A percentile compares a stretch with the other conserved stretches of the same genome.
Evolutionary conservation across 306 rosid genomes (phyloP).

Genomic region (Casuarina equisetifolia): DNA sequence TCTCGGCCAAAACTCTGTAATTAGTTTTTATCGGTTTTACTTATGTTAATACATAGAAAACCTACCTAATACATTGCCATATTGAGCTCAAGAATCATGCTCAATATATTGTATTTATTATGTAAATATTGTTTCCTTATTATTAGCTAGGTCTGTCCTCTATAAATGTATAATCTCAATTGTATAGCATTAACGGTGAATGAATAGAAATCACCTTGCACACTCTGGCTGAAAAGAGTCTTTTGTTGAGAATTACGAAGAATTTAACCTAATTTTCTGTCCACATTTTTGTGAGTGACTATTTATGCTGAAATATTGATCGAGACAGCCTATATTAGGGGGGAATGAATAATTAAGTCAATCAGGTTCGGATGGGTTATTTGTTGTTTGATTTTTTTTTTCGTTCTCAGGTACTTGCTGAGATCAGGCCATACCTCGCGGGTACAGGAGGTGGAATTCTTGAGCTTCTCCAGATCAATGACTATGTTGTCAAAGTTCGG

Average conservation of each 20-base stretch:
- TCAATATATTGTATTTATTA: too few relatives aligned
- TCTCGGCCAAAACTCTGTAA: not conserved
- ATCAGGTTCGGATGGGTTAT: not conserved
- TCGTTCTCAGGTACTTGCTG: slow-evolving; percentile 72
- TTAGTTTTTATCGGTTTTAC: not conserved
- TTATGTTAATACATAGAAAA: too few relatives aligned
- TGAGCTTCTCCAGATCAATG: slow-evolving; percentile 68
- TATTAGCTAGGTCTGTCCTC: too few relatives aligned
- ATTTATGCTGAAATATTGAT: slow-evolving; percentile 9
- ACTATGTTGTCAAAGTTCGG: slow-evolving; percentile 71
- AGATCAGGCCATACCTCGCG: slow-evolving; percentile 90
- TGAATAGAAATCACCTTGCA: too few relatives aligned
- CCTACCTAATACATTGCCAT: too few relatives aligned
- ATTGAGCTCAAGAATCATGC: too few relatives aligned
- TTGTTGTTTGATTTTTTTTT: not conserved
- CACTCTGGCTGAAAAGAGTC: not conserved
- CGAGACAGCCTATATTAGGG: not conserved
- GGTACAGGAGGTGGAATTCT: slow-evolving; percentile 96
- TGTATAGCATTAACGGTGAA: too few relatives aligned
- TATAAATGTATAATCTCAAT: too few relatives aligned
- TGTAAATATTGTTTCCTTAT: too few relatives aligned
- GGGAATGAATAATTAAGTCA: not conserved
- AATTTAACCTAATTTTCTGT: slow-evolving; percentile 5
- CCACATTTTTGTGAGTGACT: slow-evolving; percentile 13
- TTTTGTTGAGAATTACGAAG: not conserved